Base-by-base conservation (phyloP, 441 rosid species). In the Populus hybrid region DNA sequence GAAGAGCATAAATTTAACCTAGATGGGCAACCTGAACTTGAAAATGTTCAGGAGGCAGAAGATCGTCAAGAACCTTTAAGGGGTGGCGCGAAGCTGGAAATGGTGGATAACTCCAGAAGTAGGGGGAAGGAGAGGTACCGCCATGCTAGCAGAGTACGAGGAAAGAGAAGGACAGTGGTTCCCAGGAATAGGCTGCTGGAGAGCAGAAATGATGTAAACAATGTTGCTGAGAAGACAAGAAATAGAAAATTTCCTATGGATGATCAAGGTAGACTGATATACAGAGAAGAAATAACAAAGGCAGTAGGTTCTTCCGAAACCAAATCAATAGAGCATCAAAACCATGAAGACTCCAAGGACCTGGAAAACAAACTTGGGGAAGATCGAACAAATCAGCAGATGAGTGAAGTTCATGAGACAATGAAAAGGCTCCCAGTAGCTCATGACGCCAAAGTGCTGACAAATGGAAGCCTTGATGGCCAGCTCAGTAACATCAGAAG, bases 121-220 rank as follows among this genome's bases (percentile, higher is more conserved):
- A 76, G 75, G 73, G 72, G 64, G 68, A 68, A 46, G 36, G 72
- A 65, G 38, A 80, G 57, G 75, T 68, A 75, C 72, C 71, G 65
- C 2, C 70, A 26, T 40, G 42, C 61, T 57, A 75, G 83, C 50
- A 73, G 72, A 72, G 75, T 76, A 21, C 83, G 75, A 76, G 84
- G 82, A 34, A 85, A 78, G 81, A 82, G 76, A 81, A 79, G 86
- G 88, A 83, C 82, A 76, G 38, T 38, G 18, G 69, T 78, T 18
- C 76, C 88, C 3, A 82, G 79, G 70, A 85, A 79, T 53, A 82
- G 88, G 78, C 72, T 69, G 81, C 24, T 70, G 26, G 86, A 69
- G 81, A 78, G 70, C 4, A 79, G 66, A 50, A 50, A 2, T 71
- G 53, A 77, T 36, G 78, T 42, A 61, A 63, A 26, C 26, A 63